Conservation (phyloP, 805 yeast genomes). For the Cyberlindnera subsufficiens region DNA sequence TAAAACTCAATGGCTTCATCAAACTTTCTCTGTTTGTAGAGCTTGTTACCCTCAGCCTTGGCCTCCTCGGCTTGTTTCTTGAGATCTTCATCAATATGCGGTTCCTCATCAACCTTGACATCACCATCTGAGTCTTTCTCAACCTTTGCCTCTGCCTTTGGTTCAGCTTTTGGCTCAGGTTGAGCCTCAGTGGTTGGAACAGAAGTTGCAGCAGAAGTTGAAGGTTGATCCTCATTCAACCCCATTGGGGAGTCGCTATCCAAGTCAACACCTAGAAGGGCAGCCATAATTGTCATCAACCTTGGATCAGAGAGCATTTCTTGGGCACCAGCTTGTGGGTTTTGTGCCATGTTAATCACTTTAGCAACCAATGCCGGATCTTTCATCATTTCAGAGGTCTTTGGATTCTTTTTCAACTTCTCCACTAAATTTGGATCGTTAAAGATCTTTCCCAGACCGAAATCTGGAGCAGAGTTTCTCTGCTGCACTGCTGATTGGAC, state of each 20-base stretch:
- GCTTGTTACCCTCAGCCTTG: conserved; percentile 80
- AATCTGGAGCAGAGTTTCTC: conserved; percentile 47
- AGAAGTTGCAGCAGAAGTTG: conserved; percentile 20
- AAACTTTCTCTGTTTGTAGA: conserved; percentile 82
- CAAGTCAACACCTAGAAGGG: conserved; percentile 77
- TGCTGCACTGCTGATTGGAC: conserved; percentile 56
- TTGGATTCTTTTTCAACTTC: conserved; percentile 76
- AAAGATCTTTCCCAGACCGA: conserved; percentile 75
- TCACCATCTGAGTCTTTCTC: conserved; percentile 33
- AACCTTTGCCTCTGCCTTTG: conserved; percentile 22
- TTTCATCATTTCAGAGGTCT: conserved; percentile 78
- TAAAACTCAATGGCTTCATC: conserved; percentile 89
- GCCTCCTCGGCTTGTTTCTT: conserved; percentile 51
- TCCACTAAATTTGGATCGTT: conserved; percentile 73
- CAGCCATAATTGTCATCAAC: conserved; percentile 82
- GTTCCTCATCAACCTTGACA: conserved; percentile 19
- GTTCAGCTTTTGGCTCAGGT: conserved; percentile 18
- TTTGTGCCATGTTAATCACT: conserved; percentile 50
- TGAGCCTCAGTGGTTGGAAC: conserved; percentile 18
- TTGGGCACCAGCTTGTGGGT: conserved; percentile 71
- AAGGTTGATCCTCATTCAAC: conserved; percentile 6
- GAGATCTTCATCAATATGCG: conserved; percentile 6
- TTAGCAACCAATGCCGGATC: conserved; percentile 81
- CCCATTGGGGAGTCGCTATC: conserved; percentile 28
- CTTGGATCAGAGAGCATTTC: conserved; percentile 77